Evolutionary conservation across 2,329 filamentous ascomycete species (phyloP).

Genomic region (Sporothrix sp.): DNA sequence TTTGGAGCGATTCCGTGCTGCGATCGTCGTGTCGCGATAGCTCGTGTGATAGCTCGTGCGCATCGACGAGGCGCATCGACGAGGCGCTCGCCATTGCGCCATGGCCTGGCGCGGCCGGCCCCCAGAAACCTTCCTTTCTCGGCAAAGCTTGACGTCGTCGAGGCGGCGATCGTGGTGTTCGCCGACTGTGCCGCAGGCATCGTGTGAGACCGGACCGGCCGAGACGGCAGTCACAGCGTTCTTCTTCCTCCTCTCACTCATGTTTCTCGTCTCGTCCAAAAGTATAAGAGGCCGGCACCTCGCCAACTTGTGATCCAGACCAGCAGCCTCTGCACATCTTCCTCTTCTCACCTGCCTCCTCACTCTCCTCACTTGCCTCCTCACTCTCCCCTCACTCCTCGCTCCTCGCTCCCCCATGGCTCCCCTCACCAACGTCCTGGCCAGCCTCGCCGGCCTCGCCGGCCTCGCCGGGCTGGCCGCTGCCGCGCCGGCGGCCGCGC

Average conservation of each 20-base stretch:
- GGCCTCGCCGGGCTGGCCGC: constrained; percentile 23
- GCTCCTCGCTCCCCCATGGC: constrained; percentile 1
- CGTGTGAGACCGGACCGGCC: no score
- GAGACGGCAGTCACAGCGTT: no score
- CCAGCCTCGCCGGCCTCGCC: no score
- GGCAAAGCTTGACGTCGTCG: constrained; percentile 1
- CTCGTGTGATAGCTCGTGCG: no score
- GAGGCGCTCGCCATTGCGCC: no score
- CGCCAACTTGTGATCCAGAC: no score
- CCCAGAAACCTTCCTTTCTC: constrained; percentile 4
- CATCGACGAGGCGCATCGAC: no score
- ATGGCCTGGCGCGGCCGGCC: no score
- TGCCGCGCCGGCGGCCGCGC: constrained; percentile 21
- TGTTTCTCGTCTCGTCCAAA: neutral
- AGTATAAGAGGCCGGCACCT: neutral
- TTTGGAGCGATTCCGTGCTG: constrained; percentile 5
- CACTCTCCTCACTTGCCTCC: neutral
- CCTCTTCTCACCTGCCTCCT: no score
- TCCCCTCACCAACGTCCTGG: constrained; percentile 17
- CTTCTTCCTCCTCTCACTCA: no score
- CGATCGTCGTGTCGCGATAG: constrained; percentile 6
- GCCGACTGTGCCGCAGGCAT: no score
- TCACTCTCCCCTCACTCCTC: neutral
- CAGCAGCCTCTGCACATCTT: no score
- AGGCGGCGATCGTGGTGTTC: neutral